A percentile compares a stretch with the other conserved stretches of the same genome.
Evolutionary conservation across 495 filamentous ascomycete genomes (phyloP).

Genomic region (Pseudoneurospora amorphoporcata): DNA sequence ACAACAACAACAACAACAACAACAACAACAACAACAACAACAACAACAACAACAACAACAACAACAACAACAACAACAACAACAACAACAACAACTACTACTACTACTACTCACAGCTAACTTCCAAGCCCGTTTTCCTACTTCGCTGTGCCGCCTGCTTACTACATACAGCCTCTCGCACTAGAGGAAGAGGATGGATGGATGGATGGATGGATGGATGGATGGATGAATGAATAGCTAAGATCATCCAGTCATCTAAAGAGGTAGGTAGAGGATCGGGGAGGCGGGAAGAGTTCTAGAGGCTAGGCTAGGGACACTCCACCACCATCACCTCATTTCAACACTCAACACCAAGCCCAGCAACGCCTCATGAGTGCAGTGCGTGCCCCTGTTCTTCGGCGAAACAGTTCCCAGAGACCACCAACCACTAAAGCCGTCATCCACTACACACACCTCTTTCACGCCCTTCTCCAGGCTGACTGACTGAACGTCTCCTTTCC

Average conservation of each 20-base stretch:
- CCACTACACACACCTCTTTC: background rate
- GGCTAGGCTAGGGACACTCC: background rate
- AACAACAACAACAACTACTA: background rate
- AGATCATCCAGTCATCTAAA: background rate
- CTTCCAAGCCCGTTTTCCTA: background rate
- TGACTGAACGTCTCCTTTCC: too few species aligned
- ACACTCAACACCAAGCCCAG: too few species aligned
- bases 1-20: too few species aligned
- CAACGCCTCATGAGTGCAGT: too few species aligned
- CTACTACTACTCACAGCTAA: background rate
- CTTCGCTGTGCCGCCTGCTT: background rate
- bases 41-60: too few species aligned
- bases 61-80: too few species aligned
- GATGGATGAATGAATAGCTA: background rate
- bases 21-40: too few species aligned
- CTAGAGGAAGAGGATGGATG: background rate
- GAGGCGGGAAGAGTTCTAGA: too few species aligned
- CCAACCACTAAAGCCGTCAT: background rate
- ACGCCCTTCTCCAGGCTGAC: too few species aligned
- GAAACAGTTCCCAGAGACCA: background rate
- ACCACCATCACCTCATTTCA: background rate
- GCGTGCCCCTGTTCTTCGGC: background rate
- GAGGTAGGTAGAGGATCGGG: too few species aligned
- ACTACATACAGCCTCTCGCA: background rate
- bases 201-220: background rate